Base-by-base conservation (phyloP, 2,329 filamentous ascomycete species). In the Verticillium nonalfalfae region DNA sequence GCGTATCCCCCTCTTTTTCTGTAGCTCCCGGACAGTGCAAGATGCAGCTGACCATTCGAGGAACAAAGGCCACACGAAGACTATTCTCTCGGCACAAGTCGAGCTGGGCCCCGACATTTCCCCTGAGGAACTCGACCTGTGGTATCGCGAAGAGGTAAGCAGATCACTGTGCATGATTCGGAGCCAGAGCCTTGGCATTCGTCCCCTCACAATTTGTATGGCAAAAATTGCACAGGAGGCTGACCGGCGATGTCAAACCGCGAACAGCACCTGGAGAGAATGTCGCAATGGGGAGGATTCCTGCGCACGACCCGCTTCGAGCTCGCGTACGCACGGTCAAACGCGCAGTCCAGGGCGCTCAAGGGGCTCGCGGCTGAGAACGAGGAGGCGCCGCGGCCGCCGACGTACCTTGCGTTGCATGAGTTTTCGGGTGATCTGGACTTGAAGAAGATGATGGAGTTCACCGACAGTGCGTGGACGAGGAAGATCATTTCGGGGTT, bases 251-350 rank as follows among this genome's bases (percentile, higher is more conserved):
- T 5, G 5, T 31, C 26, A 31, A 31, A 4, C 26, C 39, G 15
- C 18, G 45, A 52, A 3, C 21, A 68, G 65, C 64, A 68, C 34
- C 58, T 66, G 5, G 54, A 57, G 13, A 54, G 62, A 11, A 59
- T 70, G 2, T 55, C 64, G 15, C 60, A 61, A 18, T 39, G 35
- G 13, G 56, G 58, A 9, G 68, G 68, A 3, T 69, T 69, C 59
- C 61, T 69, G 1, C 64, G 68, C 14, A 67, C 66, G 7, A 70
- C 67, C 3, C 58, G 65, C 7, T 70, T 66, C 59, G 63, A 66
- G 59, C 63, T 69, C 13, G 62, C 60, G 2, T 65, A 61, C n/a
- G 61, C 67, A 1, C 60, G 67, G 13, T 65, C 64, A 6, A 67
- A 68, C 60, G 65, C 66, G 2, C 64, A 68, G 57, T 68, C 66